Conservation (phyloP, 2,329 filamentous ascomycete genomes). For the Dendryphion nanum region DNA sequence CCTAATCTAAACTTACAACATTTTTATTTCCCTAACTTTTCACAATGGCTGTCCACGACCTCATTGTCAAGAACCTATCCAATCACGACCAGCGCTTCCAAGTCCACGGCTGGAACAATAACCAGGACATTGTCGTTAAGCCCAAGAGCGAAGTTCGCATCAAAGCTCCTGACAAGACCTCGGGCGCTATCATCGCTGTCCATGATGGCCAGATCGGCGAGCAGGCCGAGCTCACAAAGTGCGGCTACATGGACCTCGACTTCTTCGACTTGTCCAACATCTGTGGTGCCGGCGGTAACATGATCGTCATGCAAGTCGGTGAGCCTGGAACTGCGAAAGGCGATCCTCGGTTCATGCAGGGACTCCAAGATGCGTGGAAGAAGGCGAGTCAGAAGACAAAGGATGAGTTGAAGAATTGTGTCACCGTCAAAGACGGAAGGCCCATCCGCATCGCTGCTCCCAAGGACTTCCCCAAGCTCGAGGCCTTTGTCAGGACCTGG, state of each 20-base stretch:
- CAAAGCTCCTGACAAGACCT: constrained; percentile 34
- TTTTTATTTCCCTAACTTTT: too few species aligned
- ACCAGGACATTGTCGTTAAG: constrained; percentile 33
- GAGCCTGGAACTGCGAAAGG: constrained; percentile 39
- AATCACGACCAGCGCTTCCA: constrained; percentile 37
- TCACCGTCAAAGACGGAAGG: constrained; percentile 18
- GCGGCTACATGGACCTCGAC: constrained; percentile 33
- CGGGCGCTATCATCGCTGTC: constrained; percentile 42
- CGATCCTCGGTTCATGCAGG: constrained; percentile 42
- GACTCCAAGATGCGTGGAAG: constrained; percentile 35
- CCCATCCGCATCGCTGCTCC: constrained; percentile 21
- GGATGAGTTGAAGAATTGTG: constrained; percentile 30
- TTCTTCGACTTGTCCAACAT: constrained; percentile 38
- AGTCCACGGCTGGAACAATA: constrained; percentile 39
- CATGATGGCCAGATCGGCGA: constrained; percentile 41
- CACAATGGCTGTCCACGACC: constrained; percentile 4
- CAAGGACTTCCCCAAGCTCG: constrained; percentile 23
- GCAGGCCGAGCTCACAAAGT: constrained; percentile 43
- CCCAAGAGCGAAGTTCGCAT: constrained; percentile 13
- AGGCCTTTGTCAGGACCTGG: constrained; percentile 40
- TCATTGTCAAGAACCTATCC: constrained; percentile 39
- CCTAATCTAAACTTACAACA: too few species aligned
- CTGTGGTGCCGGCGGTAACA: constrained; percentile 41
- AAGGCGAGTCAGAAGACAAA: constrained; percentile 32
- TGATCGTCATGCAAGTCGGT: constrained; percentile 40